A percentile compares a stretch with the other conserved stretches of the same genome.
phyloP scores from a whole-genome alignment of 2,329 filamentous ascomycete genomes.

The Trichoderma arundinaceum region DNA sequence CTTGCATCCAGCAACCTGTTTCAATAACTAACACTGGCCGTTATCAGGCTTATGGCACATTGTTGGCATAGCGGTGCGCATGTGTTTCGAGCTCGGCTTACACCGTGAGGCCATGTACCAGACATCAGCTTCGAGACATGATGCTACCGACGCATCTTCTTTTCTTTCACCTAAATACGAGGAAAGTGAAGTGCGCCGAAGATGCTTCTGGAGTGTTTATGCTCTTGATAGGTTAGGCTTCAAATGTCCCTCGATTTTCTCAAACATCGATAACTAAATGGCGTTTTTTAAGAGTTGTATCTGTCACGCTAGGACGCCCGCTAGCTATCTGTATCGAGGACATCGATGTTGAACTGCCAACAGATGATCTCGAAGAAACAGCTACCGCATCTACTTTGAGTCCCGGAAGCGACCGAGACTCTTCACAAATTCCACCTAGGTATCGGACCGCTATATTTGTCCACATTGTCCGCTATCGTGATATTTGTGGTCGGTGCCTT shows the following conservation, averaged over 20 bases:
- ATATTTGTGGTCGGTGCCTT: constrained; percentile 49
- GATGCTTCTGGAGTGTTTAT: constrained; percentile 53
- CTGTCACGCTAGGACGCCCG: constrained; percentile 37
- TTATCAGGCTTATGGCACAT: constrained; percentile 52
- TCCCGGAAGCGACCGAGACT: constrained; percentile 24
- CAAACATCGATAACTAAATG: neutral
- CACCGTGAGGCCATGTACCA: constrained; percentile 48
- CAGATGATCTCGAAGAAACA: constrained; percentile 35
- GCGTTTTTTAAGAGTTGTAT: neutral
- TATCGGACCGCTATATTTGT: constrained; percentile 45
- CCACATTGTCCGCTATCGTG: constrained; percentile 48
- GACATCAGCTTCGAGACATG: constrained; percentile 21
- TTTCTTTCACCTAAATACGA: constrained; percentile 31
- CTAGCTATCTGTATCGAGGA: constrained; percentile 50
- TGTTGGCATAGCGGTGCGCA: constrained; percentile 50
- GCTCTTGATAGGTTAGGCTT: constrained; percentile 41
- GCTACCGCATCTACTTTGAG: constrained; percentile 30
- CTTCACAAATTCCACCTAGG: constrained; percentile 36
- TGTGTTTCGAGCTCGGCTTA: constrained; percentile 49
- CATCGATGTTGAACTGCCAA: constrained; percentile 47
- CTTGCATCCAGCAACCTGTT: neutral
- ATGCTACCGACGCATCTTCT: neutral
- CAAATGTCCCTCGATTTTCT: neutral
- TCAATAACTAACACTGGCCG: constrained; percentile 37
- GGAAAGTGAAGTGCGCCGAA: constrained; percentile 44